These are phyloP conservation scores for Xanthoconium purpureum DNA, from an alignment of 768 basidiomycete genomes.

Conservation along the genomic window DNA sequence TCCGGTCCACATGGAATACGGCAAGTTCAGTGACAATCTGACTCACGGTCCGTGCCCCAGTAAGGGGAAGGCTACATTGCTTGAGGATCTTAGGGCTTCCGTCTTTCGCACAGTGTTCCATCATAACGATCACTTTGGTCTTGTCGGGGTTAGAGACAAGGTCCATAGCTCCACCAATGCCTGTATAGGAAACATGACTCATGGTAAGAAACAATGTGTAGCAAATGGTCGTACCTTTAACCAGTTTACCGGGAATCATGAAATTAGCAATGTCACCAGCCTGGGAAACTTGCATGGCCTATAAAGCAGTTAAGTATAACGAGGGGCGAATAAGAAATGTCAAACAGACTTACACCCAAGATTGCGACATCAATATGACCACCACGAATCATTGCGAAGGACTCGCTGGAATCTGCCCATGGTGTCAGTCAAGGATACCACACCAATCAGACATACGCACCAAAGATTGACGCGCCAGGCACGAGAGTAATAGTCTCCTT, in stretches of 20 bases:
- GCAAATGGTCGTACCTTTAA: conserved; percentile 57
- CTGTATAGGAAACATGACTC: conserved; percentile 34
- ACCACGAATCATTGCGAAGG: conserved; percentile 97
- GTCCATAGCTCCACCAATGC: conserved; percentile 96
- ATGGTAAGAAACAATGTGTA: conserved; percentile 6
- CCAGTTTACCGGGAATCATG: conserved; percentile 95
- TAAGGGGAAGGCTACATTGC: conserved; percentile 80
- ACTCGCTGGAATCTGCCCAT: conserved; percentile 72
- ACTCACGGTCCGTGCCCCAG: conserved; percentile 84
- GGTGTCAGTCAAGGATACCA: neutral
- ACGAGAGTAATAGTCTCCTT: conserved; percentile 93
- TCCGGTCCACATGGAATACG: conserved; percentile 85
- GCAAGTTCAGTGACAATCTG: conserved; percentile 91
- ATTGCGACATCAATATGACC: conserved; percentile 94
- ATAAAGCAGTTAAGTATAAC: conserved; percentile 2
- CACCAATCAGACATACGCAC: conserved; percentile 38
- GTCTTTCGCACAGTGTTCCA: conserved; percentile 90
- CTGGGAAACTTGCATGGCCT: conserved; percentile 95
- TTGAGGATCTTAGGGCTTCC: conserved; percentile 86
- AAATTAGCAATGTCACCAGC: conserved; percentile 95
- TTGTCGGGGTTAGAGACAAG: conserved; percentile 94
- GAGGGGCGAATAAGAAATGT: neutral
- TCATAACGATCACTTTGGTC: conserved; percentile 86
- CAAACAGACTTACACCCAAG: conserved; percentile 63
- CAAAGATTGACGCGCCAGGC: conserved; percentile 89